These are phyloP conservation scores for Aechmea fasciata DNA, from an alignment of 176 grass and related monocot genomes.

Conservation along the genomic window DNA sequence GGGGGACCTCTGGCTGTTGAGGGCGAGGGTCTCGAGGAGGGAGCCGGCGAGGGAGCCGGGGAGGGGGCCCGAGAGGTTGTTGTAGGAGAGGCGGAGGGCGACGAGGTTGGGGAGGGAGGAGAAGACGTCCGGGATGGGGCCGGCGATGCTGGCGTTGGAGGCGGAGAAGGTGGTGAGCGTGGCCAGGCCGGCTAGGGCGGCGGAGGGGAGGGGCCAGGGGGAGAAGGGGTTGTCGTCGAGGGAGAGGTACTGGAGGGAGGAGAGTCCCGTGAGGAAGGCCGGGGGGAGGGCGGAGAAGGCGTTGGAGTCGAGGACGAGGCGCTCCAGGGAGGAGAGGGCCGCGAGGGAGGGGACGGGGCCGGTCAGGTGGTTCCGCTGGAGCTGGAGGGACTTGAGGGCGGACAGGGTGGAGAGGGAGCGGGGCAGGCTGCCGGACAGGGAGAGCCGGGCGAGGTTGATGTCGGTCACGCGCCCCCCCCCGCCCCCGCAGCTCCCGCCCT, in stretches of 20 bases:
- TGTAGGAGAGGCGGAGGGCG: constrained; percentile 12
- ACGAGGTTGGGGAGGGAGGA: background rate
- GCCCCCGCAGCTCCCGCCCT: constrained; percentile 25
- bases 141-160: constrained; percentile 1
- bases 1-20: constrained; percentile 12
- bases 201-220: constrained; percentile 1
- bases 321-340: constrained; percentile 5
- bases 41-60: constrained; percentile 6
- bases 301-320: constrained; percentile 8
- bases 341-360: constrained; percentile 14
- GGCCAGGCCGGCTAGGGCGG: background rate
- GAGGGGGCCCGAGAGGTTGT: constrained; percentile 8
- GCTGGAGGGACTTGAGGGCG: constrained; percentile 1
- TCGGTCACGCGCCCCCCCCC: constrained; percentile 34
- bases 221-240: constrained; percentile 19
- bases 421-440: constrained; percentile 10
- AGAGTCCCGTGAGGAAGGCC: constrained; percentile 21
- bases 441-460: constrained; percentile 40
- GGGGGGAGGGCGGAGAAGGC: constrained; percentile 14
- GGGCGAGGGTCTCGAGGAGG: background rate
- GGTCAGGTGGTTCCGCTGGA: constrained; percentile 12
- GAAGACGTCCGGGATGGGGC: constrained; percentile 15
- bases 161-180: constrained; percentile 7
- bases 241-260: background rate
- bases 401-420: background rate